Base-by-base conservation (phyloP, 352 stramenopile genomes). In the Globisporangium alternatum region DNA sequence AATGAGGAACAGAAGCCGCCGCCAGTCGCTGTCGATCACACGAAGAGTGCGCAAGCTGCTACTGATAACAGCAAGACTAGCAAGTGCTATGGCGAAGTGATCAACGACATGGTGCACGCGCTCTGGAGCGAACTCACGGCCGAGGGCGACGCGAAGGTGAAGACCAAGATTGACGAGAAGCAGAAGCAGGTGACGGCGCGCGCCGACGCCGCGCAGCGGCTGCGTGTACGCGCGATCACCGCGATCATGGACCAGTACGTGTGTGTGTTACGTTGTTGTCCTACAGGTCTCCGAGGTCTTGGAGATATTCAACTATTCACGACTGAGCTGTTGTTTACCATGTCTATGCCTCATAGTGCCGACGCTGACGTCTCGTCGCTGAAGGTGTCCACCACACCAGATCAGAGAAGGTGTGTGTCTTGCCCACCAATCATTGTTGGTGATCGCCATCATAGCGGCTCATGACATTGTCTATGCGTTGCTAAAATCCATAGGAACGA, bases 161-260 rank as follows among this genome's bases (percentile, higher is more conserved):
- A 74, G 31, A 65, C 68, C 7, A 95, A 93, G 70, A 88, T 93
- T 62, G 73, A 83, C n/a, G 86, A 95, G 49, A 95, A 95, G 61
- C 67, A 87, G 53, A 68, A 78, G 37, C 86, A 95, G 67, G 82
- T 95, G 25, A 77, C 74, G 17, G 66, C 69, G 28, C 80, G 85
- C 1, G 84, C 86, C 9, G 74, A 90, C 48, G 70, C 75, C 9
- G 83, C 83, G 8, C 82, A 90, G 65, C 59, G 65, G n/a, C 77
- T 95, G 49, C 81, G 84, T 3, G 62, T 67, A 15, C 74, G 74
- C 1, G 86, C 80, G 19, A 76, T 95, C 48, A 65, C 70, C 28
- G 53, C 71, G 45, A 84, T 95, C 62, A 76, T 93, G 55, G 58
- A 90, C 48, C 61, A 74, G 86, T 95, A 81, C 57, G 86, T 75